Evolutionary conservation across 2,329 filamentous ascomycete species (phyloP), one percentile per base, ranked within the genome.

Genomic region (Pestalotiopsis sp.): DNA sequence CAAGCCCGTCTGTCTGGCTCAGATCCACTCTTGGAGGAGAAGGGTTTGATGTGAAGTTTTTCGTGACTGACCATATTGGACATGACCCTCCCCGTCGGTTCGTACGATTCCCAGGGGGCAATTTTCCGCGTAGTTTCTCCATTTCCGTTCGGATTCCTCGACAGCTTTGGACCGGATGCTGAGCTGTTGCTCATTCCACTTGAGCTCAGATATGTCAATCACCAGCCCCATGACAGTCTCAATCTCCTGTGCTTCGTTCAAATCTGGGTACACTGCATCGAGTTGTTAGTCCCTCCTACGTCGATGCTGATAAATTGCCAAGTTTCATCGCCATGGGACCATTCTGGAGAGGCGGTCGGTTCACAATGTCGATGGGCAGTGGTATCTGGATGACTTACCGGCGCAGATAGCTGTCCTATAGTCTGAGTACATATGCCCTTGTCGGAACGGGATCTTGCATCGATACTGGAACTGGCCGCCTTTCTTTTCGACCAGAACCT

Each of bases 151-250:
- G 1, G 75, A 76, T 38, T 70, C 69, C 49, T 76, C 72, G 7
- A 76, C 71, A 20, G 69, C 74, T 31, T 72, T 73, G 2, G 73
- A 71, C 9, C 72, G 72, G 9, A 70, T 68, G 5, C 73, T 70
- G 5, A 76, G 69, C 64, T 76, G 74, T 52, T 75, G 71, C 38
- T 76, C 75, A 4, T 70, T 72, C 73, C 74, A 76, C 39, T 76
- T 76, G 1, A 74, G 67, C 66, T 76, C 75, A 67, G 73, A 75
- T 13, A 76, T 76, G 57, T 76, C 75, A 69, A 76, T 73, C 13
- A 74, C 72, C 2, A 76, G 69, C 17, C 73, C 71, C 74, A 76
- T 75, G 14, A 76, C 68, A 25, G 70, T 74, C 36, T 75, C 75
- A 1, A 76, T 70, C 23, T 74, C 71, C 20, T 70, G 72, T 0